Evolutionary conservation across 2,329 filamentous ascomycete genomes (phyloP), one percentile per base, ranked within the genome.

Genomic region (Trichoderma atrobrunneum): DNA sequence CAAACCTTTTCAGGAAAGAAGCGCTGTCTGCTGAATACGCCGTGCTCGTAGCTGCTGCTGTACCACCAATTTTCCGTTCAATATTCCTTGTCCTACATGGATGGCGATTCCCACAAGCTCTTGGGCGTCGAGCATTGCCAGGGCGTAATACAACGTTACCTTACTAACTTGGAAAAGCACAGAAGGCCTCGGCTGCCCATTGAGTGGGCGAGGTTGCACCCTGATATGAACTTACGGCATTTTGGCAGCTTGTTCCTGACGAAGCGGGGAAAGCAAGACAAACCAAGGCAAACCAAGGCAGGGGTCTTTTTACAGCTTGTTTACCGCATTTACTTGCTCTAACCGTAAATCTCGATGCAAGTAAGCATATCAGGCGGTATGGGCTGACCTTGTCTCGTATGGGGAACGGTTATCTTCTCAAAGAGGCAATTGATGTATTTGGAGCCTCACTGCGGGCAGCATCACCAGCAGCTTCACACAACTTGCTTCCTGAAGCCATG

Each of bases 101-200:
- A 54, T 54, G 14, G 5, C 30, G 39, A 36, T 59, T 62, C 11
- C 67, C 67, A 51, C 30, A 32, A 48, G 28, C n/a, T 51, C 21
- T 24, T 36, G 28, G 30, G 66, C 51, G 48, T 24, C 34, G 34
- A 67, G 32, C 6, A 30, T 34, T 32, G 32, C 56, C 8, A 39
- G 66, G 32, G 21, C 16, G 30, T 64, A 57, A 71, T 71, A 71
- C 69, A 71, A 71, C 69, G 69, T 66, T 71, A 71, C 69, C 36
- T 71, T 32, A 66, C 67, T 70, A 36, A 66, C 36, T 65, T 16
- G 36, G 34, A 59, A 66, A 51, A 71, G 60, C 12, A 48, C 24
- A 60, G n/a, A 54, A 62, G 11, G 36, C 36, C 26, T 60, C 57
- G 36, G 67, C 57, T 36, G 57, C 16, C 5, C 5, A 28, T 57